Conservation (phyloP, 2,329 filamentous ascomycete genomes). For the Aspergillus floridensis region DNA sequence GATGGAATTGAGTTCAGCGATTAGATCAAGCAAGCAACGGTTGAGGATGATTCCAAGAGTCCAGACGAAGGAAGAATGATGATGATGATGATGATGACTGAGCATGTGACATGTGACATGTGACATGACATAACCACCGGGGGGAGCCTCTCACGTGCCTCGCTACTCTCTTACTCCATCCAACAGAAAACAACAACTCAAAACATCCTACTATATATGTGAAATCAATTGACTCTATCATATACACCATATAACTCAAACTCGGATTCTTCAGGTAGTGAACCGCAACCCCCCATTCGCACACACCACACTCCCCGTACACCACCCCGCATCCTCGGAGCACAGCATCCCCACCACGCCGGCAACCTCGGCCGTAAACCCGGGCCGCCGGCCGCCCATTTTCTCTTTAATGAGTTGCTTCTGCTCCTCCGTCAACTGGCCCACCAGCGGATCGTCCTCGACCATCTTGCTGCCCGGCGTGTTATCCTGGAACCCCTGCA, state of each 20-base stretch:
- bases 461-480: slow-evolving; percentile 63
- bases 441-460: slow-evolving; percentile 57
- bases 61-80: not conserved
- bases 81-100: too few species aligned
- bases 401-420: slow-evolving; percentile 60
- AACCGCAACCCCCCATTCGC: slow-evolving; percentile 71
- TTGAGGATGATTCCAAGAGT: too few species aligned
- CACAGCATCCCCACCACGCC: slow-evolving; percentile 76
- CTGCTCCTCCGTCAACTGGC: slow-evolving; percentile 59
- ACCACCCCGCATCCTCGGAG: slow-evolving; percentile 69
- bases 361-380: slow-evolving; percentile 68
- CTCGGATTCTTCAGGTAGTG: not conserved
- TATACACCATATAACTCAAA: too few species aligned
- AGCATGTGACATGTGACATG: not conserved
- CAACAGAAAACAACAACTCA: not conserved
- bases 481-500: slow-evolving; percentile 60
- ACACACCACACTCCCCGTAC: slow-evolving; percentile 74
- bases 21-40: too few species aligned
- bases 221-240: too few species aligned
- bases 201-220: too few species aligned
- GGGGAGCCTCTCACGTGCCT: too few species aligned
- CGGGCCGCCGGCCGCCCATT: slow-evolving; percentile 58
- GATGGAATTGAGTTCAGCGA: not conserved
- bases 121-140: not conserved
- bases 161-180: too few species aligned